Evolutionary conservation across 1,284 basidiomycete species (phyloP), one percentile per base, ranked within the genome.

Genomic region (Rhodotorula sp.): DNA sequence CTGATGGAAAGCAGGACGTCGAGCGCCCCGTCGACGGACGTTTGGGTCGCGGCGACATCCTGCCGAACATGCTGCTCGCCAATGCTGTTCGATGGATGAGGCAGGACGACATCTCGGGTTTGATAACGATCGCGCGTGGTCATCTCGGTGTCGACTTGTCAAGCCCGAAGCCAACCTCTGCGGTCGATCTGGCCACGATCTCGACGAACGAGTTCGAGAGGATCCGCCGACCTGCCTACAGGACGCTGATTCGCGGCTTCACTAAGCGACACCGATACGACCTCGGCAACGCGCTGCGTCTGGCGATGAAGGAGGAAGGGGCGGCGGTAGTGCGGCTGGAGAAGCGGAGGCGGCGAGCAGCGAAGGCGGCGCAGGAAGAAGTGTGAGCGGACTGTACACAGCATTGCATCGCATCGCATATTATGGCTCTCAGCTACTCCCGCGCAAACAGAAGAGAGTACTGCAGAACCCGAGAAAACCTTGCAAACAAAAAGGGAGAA

Each of bases 121-220:
- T 70, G 20, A 51, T 63, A 13, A 24, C 50, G 4, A 53, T 70
- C 22, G 34, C 40, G 1, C 28, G 37, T 8, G 46, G 50, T 20
- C 53, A 60, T 2, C 46, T 70, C 52, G 64, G 61, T n/a, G 53
- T 70, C 58, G 68, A 70, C 44, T 50, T 69, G 44, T 61, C 56
- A 46, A 28, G 20, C 22, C 58, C 18, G 51, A 48, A 11, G 26
- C 34, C 37, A 4, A 10, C 26, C n/a, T 22, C 20, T 9, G 10
- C 11, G 48, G 13, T 34, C n/a, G 13, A 10, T 20, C 54, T 18
- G 7, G 40, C 62, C 28, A 10, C 53, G 15, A 26, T 53, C 31
- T 15, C 48, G 26, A 1, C n/a, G 50, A 16, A 28, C 34, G 44
- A 57, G 16, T 64, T 51, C 34, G 34, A 26, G 8, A 54, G n/a